Conservation (phyloP, 2,329 filamentous ascomycete species). For the Sporothrix schenckii region DNA sequence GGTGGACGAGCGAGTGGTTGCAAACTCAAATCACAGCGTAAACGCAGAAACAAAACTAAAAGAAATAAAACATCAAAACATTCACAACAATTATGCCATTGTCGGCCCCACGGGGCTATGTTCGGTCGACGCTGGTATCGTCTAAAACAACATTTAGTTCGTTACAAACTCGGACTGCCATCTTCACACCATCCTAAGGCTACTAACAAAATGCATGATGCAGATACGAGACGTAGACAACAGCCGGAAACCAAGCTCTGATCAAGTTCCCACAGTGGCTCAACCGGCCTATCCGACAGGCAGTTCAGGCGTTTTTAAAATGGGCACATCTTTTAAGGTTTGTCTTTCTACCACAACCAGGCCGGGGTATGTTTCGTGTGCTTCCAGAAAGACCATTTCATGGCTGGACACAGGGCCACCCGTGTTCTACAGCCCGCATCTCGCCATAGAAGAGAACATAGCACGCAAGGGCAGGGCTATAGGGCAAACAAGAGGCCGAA, state of each 20-base stretch:
- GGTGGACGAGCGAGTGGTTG: not conserved
- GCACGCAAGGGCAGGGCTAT: not conserved
- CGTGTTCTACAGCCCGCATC: not conserved
- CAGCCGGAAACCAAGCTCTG: not conserved
- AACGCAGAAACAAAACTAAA: conserved; percentile 7
- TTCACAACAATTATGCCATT: not conserved
- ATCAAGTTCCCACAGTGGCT: not conserved
- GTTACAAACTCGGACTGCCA: not conserved
- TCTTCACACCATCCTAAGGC: not conserved
- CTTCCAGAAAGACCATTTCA: conserved; percentile 18
- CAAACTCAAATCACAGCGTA: conserved; percentile 16
- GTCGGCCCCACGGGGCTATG: not conserved
- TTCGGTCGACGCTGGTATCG: not conserved
- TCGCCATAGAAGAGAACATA: not conserved
- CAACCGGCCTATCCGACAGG: not conserved
- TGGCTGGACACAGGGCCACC: conserved; percentile 1
- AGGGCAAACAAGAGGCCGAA: not conserved
- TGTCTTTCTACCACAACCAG: not conserved
- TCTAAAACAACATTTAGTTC: not conserved
- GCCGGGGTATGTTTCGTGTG: conserved; percentile 25
- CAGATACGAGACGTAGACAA: not conserved
- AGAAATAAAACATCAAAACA: not conserved
- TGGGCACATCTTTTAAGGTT: not conserved
- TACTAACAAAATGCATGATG: not conserved
- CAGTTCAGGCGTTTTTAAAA: not conserved